Evolutionary conservation across 805 yeast genomes (phyloP).

Genomic region (Nakazawaea laoshanensis): DNA sequence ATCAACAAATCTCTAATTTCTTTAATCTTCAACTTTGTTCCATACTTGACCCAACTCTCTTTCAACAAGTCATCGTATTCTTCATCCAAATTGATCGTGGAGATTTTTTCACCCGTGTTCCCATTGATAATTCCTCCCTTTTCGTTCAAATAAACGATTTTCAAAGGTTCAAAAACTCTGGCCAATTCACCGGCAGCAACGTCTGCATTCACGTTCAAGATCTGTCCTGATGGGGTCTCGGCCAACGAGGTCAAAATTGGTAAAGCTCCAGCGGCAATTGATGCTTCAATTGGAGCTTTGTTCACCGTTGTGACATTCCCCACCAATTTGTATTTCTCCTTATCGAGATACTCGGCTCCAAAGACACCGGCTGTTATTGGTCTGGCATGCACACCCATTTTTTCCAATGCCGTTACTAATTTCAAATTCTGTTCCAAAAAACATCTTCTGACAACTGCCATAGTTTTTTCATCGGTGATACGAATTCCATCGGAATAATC

Average conservation of each 20-base stretch:
- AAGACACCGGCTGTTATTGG: constrained; percentile 98
- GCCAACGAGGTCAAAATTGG: constrained; percentile 96
- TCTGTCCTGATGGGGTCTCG: constrained; percentile 94
- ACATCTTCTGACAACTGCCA: constrained; percentile 93
- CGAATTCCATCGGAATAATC: constrained; percentile 94
- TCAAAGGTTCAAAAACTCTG: constrained; percentile 91
- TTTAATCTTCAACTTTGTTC: constrained; percentile 93
- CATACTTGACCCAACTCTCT: constrained; percentile 97
- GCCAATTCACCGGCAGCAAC: constrained; percentile 99
- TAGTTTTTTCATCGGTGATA: constrained; percentile 88
- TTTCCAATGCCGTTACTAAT: constrained; percentile 90
- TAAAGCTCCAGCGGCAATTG: constrained; percentile 91
- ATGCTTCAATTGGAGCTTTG: constrained; percentile 85
- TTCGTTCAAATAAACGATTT: constrained; percentile 92
- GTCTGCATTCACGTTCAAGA: constrained; percentile 95
- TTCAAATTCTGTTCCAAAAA: constrained; percentile 93
- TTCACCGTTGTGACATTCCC: constrained; percentile 84
- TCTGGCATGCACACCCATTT: constrained; percentile 95
- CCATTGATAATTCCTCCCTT: constrained; percentile 97
- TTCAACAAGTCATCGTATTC: constrained; percentile 87
- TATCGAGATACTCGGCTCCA: constrained; percentile 84
- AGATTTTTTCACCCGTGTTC: constrained; percentile 80
- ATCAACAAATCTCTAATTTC: constrained; percentile 92
- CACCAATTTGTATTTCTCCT: constrained; percentile 85
- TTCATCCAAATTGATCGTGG: constrained; percentile 89